These are phyloP conservation scores for Bremia lactucae DNA, from an alignment of 352 stramenopile genomes.

Conservation along the genomic window DNA sequence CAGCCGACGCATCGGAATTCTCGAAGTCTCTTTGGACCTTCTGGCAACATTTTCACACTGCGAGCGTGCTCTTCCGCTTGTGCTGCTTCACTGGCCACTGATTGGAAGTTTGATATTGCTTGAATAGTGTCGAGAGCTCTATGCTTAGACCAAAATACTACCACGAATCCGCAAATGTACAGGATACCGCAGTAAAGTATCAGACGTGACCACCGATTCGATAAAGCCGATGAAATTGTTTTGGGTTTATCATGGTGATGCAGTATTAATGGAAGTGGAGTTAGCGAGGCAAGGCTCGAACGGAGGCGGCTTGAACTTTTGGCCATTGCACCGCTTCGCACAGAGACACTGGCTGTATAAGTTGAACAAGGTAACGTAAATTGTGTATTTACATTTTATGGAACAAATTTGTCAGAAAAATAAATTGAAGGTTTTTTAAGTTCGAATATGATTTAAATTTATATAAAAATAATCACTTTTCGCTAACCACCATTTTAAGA, in stretches of 20 bases:
- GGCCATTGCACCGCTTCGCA: too few species aligned
- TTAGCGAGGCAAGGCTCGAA: not conserved
- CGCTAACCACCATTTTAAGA: too few species aligned
- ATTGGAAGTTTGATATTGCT: conserved; percentile 2
- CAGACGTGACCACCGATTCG: conserved; percentile 5
- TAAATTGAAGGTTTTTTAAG: too few species aligned
- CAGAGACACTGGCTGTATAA: too few species aligned
- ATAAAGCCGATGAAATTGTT: not conserved
- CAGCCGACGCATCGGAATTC: conserved; percentile 21
- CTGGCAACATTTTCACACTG: conserved; percentile 27
- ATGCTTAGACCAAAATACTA: too few species aligned
- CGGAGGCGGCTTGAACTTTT: conserved; percentile 4
- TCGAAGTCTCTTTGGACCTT: conserved; percentile 3
- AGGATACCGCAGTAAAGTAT: conserved; percentile 9
- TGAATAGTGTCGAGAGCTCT: not conserved
- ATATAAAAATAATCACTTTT: too few species aligned
- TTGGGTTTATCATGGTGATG: conserved; percentile 1
- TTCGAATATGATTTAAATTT: too few species aligned
- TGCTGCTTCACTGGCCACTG: conserved; percentile 6
- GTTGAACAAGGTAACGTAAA: too few species aligned
- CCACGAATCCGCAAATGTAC: too few species aligned
- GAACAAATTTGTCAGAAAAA: too few species aligned
- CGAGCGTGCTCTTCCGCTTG: conserved; percentile 30
- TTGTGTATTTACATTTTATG: too few species aligned
- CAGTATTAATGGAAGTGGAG: not conserved